Percentiles rank a stretch among this genome's conserved stretches.
Evolutionary conservation across 805 yeast species (phyloP).

Genomic region (Saccharomycodes ludwigii): DNA sequence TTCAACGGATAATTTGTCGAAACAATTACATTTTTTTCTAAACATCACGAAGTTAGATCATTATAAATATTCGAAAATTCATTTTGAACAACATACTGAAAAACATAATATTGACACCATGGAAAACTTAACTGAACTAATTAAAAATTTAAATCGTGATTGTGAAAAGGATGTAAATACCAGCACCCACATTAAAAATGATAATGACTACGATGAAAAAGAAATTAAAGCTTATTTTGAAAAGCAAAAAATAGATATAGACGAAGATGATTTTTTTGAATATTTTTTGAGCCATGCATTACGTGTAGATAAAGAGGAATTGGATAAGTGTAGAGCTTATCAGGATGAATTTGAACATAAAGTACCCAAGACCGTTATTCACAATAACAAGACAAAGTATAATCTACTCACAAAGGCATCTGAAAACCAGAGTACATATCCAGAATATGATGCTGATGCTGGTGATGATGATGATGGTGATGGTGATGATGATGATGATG

Average conservation of each 20-base stretch:
- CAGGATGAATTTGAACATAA: conserved; percentile 11
- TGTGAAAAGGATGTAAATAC: too few relatives aligned
- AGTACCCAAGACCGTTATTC: conserved; percentile 11
- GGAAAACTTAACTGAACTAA: too few relatives aligned
- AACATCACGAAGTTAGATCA: too few relatives aligned
- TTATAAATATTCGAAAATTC: too few relatives aligned
- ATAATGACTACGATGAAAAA: conserved; percentile 14
- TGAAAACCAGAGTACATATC: too few relatives aligned
- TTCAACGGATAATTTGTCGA: too few relatives aligned
- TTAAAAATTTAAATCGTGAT: too few relatives aligned
- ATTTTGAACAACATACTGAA: too few relatives aligned
- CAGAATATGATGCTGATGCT: conserved; percentile 7
- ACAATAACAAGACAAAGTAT: too few relatives aligned
- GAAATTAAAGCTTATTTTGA: conserved; percentile 19
- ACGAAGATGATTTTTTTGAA: conserved; percentile 62
- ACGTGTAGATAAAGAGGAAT: conserved; percentile 32
- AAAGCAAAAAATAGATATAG: conserved; percentile 32
- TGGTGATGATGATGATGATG: not conserved
- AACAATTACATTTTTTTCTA: too few relatives aligned
- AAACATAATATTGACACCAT: not conserved
- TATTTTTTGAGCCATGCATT: conserved; percentile 45
- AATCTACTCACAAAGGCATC: too few relatives aligned
- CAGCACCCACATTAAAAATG: too few relatives aligned
- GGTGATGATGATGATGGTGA: conserved; percentile 10
- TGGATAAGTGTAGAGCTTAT: conserved; percentile 25